A percentile compares a stretch with the other conserved stretches of the same genome.
Evolutionary conservation across 768 basidiomycete genomes (phyloP).

Genomic region (Tylopilus sp.): DNA sequence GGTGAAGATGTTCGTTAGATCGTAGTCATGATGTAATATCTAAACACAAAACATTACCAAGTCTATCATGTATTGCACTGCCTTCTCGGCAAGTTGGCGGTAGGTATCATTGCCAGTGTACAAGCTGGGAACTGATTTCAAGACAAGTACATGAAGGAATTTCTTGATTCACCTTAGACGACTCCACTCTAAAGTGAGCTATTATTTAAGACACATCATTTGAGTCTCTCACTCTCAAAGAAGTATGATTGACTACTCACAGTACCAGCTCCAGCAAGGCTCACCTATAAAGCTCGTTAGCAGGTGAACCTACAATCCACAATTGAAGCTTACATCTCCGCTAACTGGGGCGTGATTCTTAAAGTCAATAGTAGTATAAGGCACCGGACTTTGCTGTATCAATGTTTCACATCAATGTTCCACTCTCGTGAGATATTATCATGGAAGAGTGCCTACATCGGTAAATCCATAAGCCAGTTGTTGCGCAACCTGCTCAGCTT

Average conservation of each 20-base stretch:
- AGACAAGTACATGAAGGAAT: not conserved
- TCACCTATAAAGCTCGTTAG: constrained; percentile 33
- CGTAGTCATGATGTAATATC: not conserved
- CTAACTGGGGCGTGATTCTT: constrained; percentile 29
- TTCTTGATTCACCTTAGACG: constrained; percentile 37
- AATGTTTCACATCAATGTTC: not conserved
- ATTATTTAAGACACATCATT: not conserved
- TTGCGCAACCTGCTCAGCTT: constrained; percentile 61
- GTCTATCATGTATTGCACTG: constrained; percentile 50
- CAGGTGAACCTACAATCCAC: not conserved
- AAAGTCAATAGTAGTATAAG: constrained; percentile 39
- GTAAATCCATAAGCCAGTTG: constrained; percentile 63
- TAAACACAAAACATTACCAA: constrained; percentile 26
- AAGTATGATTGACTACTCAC: constrained; percentile 27
- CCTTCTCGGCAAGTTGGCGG: constrained; percentile 44
- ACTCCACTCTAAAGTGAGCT: constrained; percentile 61
- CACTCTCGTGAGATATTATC: not conserved
- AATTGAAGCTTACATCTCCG: constrained; percentile 26
- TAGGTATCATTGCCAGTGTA: constrained; percentile 63
- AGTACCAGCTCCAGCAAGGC: constrained; percentile 45
- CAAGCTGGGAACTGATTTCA: constrained; percentile 24
- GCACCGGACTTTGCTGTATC: constrained; percentile 35
- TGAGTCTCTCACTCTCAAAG: not conserved
- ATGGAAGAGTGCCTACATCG: constrained; percentile 37
- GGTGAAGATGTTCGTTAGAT: not conserved